These are phyloP conservation scores for Dispira simplex DNA, from an alignment of 192 early-diverging fungal species.

Conservation along the genomic window DNA sequence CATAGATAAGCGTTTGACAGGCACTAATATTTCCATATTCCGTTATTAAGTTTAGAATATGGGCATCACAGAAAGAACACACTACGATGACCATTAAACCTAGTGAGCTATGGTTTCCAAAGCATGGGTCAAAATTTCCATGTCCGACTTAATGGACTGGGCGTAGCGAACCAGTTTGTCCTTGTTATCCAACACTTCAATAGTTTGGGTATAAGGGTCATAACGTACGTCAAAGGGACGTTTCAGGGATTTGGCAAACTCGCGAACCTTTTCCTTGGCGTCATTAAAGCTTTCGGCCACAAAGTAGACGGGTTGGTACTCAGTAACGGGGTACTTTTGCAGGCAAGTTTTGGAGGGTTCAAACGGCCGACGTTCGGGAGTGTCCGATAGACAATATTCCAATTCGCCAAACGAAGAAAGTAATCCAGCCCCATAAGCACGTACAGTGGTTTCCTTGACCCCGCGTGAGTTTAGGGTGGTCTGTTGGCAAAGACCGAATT, in stretches of 20 bases:
- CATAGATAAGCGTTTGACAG: too few species aligned
- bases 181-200: slow-evolving; percentile 83
- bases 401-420: slow-evolving; percentile 92
- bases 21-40: too few species aligned
- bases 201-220: slow-evolving; percentile 77
- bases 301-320: slow-evolving; percentile 92
- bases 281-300: slow-evolving; percentile 89
- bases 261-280: slow-evolving; percentile 78
- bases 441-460: too few species aligned
- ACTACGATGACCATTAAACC: too few species aligned
- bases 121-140: slow-evolving; percentile 56
- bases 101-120: slow-evolving; percentile 33
- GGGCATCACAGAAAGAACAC: too few species aligned
- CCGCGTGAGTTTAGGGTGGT: slow-evolving; percentile 21
- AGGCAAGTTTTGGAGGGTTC: slow-evolving; percentile 63
- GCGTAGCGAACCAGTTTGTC: slow-evolving; percentile 74
- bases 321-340: slow-evolving; percentile 75
- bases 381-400: slow-evolving; percentile 67
- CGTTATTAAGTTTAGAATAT: too few species aligned
- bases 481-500: slow-evolving; percentile 80
- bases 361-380: slow-evolving; percentile 68
- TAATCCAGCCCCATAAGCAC: slow-evolving; percentile 43
- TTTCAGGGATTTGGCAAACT: slow-evolving; percentile 56
- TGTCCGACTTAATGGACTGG: slow-evolving; percentile 57
- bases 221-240: slow-evolving; percentile 86